Evolutionary conservation across 257 asterid species (phyloP), one percentile per base, ranked within the genome.

Genomic region (Paraleonurus japonicus): DNA sequence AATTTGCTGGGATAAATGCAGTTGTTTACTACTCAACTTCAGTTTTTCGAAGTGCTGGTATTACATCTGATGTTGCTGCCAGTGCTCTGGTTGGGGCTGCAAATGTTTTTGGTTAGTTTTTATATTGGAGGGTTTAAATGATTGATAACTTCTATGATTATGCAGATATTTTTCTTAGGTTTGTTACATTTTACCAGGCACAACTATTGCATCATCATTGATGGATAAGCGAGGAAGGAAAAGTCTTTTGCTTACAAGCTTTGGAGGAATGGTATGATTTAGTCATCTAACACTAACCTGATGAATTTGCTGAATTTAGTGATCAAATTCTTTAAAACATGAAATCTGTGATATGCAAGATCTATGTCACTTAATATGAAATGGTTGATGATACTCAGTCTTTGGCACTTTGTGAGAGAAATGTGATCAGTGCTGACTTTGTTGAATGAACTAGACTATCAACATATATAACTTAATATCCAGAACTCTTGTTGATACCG

Each of bases 71-170:
- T 78, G 89, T 95, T 65, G 98, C 98, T 72, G 96, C 97, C 72
- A 95, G 98, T 82, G 99, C 98, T 79, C 83, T 95, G 67, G 99
- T 95, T 77, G 99, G 99, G 66, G 96, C 97, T 41, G 84, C 99
- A 73, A 95, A 95, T 59, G 99, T 95, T 75, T 80, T 95, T 75
- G 99, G 99, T 95, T 73, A 84, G 98, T 81, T 47, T 17, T 68
- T 69, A 30, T 35, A 17, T 58, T 65, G 63, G 67, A 19, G 39
- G 13, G 69, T 67, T 50, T 68, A 53, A 33, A 24, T 39, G 30
- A 65, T 8, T 1, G 63, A 13, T 39, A 19, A 51, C 27, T 62
- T 19, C 59, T 71, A 8, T 27, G 2, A 22, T 59, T 74, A 43
- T 65, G 64, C 35, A 51, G 41, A 13, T 66, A 59, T 55, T 80